A percentile compares a stretch with the other conserved stretches of the same genome.
These are phyloP conservation scores for Sextonia rubra DNA, from an alignment of 164 flowering plant genomes.

Conservation along the genomic window DNA sequence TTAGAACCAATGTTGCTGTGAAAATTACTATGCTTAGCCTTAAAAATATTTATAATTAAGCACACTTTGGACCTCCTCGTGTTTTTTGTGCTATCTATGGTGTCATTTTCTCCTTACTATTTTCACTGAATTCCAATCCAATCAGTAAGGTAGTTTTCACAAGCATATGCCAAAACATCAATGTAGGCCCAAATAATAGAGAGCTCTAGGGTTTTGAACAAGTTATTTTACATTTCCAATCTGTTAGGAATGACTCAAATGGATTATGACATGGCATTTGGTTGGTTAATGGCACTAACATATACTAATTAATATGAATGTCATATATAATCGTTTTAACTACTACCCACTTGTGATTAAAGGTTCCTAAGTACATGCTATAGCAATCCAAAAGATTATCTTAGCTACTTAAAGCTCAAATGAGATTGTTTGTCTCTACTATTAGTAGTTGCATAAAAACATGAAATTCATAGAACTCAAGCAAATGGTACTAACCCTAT, in stretches of 20 bases:
- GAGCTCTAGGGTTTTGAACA: conserved; percentile 1
- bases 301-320: too few relatives aligned
- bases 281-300: background rate
- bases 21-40: conserved; percentile 1
- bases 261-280: background rate
- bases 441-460: too few relatives aligned
- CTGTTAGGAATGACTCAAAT: background rate
- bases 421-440: too few relatives aligned
- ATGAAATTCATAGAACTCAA: too few relatives aligned
- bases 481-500: too few relatives aligned
- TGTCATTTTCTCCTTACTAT: background rate
- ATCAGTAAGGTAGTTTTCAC: background rate
- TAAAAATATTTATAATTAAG: background rate
- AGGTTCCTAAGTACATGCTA: too few relatives aligned
- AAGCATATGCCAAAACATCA: conserved; percentile 1
- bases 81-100: conserved; percentile 1
- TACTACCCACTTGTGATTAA: too few relatives aligned
- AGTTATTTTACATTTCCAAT: conserved; percentile 2
- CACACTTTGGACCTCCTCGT: conserved; percentile 2
- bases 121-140: background rate
- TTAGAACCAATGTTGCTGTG: background rate
- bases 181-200: background rate
- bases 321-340: too few relatives aligned
- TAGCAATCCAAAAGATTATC: too few relatives aligned
- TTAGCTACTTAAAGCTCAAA: too few relatives aligned